Percentiles rank a stretch among this genome's conserved stretches.
Conservation (phyloP, 2,329 filamentous ascomycete species). For the Pseudogymnoascus sp. region DNA sequence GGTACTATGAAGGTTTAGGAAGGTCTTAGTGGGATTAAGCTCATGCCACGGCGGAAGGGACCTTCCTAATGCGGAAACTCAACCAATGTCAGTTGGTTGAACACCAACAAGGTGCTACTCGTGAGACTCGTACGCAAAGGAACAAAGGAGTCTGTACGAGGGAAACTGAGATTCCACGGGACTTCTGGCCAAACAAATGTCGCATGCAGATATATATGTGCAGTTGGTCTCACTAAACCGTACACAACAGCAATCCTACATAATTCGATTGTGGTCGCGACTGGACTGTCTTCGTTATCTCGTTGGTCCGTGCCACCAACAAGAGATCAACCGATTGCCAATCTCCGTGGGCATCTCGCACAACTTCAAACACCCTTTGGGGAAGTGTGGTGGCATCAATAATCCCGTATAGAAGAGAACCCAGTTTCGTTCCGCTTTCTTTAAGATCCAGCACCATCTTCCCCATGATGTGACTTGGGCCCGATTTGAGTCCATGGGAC, state of each 20-base stretch:
- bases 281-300: background rate
- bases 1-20: background rate
- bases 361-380: background rate
- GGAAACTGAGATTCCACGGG: background rate
- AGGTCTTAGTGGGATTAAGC: background rate
- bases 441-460: background rate
- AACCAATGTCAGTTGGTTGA: background rate
- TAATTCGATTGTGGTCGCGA: background rate
- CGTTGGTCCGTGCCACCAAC: background rate
- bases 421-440: background rate
- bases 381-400: background rate
- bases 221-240: background rate
- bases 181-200: background rate
- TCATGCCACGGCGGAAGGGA: background rate
- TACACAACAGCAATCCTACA: background rate
- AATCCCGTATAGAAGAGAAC: background rate
- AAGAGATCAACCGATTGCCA: background rate
- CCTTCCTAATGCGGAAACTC: conserved; percentile 2
- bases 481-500: background rate
- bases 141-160: background rate
- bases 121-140: background rate
- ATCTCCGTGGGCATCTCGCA: background rate
- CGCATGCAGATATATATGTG: background rate
- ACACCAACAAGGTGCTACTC: background rate
- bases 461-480: background rate